Conservation (phyloP, 306 rosid genomes). For the Gastrolobium bilobum region DNA sequence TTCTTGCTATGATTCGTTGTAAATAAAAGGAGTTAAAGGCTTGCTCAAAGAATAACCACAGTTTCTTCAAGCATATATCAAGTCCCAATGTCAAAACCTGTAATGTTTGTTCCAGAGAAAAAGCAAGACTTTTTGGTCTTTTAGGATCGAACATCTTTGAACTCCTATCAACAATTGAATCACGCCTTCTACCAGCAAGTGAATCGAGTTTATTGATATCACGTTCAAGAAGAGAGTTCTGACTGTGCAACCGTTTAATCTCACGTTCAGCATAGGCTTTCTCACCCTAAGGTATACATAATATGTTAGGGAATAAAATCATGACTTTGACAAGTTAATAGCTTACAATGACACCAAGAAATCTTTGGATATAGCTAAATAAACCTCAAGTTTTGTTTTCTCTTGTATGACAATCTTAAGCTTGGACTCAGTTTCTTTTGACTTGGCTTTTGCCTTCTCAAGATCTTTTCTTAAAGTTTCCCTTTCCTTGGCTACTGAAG, state of each 20-base stretch:
- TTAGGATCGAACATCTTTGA: slow-evolving; percentile 68
- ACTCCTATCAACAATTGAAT: slow-evolving; percentile 70
- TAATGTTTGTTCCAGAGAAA: slow-evolving; percentile 65
- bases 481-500: slow-evolving; percentile 77
- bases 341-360: slow-evolving; percentile 42
- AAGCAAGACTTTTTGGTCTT: slow-evolving; percentile 62
- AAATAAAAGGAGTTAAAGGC: slow-evolving; percentile 1
- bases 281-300: slow-evolving; percentile 67
- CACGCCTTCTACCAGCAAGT: slow-evolving; percentile 81
- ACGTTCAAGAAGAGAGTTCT: slow-evolving; percentile 86
- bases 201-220: slow-evolving; percentile 79
- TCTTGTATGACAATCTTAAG: slow-evolving; percentile 86
- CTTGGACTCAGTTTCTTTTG: slow-evolving; percentile 85
- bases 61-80: slow-evolving; percentile 40
- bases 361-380: slow-evolving; percentile 36
- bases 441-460: slow-evolving; percentile 75
- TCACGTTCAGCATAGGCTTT: slow-evolving; percentile 84
- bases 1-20: slow-evolving; percentile 24
- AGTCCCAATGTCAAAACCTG: slow-evolving; percentile 61
- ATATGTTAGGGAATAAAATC: slow-evolving; percentile 39
- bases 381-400: slow-evolving; percentile 92
- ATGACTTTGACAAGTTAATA: slow-evolving; percentile 31
- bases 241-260: slow-evolving; percentile 77
- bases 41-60: slow-evolving; percentile 44
- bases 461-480: slow-evolving; percentile 82